Percentiles rank a stretch among this genome's conserved stretches.
Evolutionary conservation across 495 filamentous ascomycete genomes (phyloP).

Genomic region (Podospora pseudopauciseta): DNA sequence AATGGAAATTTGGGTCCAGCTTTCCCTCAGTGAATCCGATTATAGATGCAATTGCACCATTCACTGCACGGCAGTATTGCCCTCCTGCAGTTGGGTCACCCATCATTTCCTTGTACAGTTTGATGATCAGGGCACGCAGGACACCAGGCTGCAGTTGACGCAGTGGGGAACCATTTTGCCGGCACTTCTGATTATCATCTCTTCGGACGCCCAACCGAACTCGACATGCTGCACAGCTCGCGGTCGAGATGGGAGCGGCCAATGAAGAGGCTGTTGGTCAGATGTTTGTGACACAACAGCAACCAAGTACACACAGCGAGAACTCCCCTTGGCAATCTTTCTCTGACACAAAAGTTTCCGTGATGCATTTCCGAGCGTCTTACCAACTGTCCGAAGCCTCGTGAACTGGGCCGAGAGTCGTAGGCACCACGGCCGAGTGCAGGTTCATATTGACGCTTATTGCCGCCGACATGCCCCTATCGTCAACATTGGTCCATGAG

Average conservation of each 20-base stretch:
- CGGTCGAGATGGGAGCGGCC: neutral
- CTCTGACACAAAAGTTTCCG: neutral
- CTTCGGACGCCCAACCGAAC: neutral
- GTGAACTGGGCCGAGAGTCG: neutral
- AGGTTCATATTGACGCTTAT: neutral
- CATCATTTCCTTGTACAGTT: neutral
- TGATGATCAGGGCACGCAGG: neutral
- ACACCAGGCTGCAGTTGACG: neutral
- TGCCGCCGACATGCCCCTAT: neutral
- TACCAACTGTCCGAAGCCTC: neutral
- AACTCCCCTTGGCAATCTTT: neutral
- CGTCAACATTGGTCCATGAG: neutral
- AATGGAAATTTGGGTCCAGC: slow-evolving; percentile 6
- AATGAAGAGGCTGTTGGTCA: neutral
- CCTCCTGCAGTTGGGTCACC: neutral
- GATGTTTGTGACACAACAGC: neutral
- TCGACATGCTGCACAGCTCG: neutral
- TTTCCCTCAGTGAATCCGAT: neutral
- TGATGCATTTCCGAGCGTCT: neutral
- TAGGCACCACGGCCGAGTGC: neutral
- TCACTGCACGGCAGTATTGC: neutral
- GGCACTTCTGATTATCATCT: neutral
- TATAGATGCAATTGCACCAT: neutral
- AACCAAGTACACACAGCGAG: neutral
- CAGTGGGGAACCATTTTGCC: neutral